Evolutionary conservation across 306 rosid genomes (phyloP).

Genomic region (Rosa persica): DNA sequence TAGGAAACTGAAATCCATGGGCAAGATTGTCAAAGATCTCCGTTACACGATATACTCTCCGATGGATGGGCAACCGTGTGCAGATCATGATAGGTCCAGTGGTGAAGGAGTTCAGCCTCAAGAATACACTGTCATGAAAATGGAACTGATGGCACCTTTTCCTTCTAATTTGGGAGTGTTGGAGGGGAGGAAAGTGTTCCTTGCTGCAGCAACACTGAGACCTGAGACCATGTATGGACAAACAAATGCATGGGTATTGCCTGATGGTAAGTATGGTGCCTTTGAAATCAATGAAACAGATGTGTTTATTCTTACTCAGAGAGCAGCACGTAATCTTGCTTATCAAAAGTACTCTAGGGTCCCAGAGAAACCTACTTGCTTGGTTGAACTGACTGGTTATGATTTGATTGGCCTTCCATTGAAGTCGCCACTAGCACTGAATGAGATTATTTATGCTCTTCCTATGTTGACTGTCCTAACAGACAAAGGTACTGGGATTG

Average conservation of each 20-base stretch:
- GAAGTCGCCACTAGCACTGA: slow-evolving; percentile 75
- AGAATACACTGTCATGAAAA: slow-evolving; percentile 84
- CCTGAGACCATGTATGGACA: slow-evolving; percentile 99
- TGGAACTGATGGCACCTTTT: slow-evolving; percentile 77
- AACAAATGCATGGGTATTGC: slow-evolving; percentile 95
- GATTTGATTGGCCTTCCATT: slow-evolving; percentile 93
- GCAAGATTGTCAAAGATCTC: slow-evolving; percentile 87
- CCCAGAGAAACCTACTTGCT: slow-evolving; percentile 71
- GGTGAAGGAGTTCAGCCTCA: slow-evolving; percentile 99
- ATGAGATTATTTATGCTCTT: slow-evolving; percentile 78
- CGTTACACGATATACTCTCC: slow-evolving; percentile 83
- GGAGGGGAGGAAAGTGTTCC: slow-evolving; percentile 73
- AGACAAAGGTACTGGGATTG: slow-evolving; percentile 95
- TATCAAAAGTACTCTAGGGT: slow-evolving; percentile 69
- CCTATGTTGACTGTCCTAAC: slow-evolving; percentile 91
- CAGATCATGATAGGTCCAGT: slow-evolving; percentile 92
- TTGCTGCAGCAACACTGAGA: slow-evolving; percentile 79
- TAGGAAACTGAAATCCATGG: slow-evolving; percentile 81
- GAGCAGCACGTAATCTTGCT: slow-evolving; percentile 92
- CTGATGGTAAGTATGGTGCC: slow-evolving; percentile 92
- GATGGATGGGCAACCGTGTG: slow-evolving; percentile 95
- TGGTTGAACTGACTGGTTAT: slow-evolving; percentile 68
- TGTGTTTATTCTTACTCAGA: slow-evolving; percentile 57
- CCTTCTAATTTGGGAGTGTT: slow-evolving; percentile 58
- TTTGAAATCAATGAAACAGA: slow-evolving; percentile 79